Conservation (phyloP, 1,139 yeast species). For the Yarrowia galli region DNA sequence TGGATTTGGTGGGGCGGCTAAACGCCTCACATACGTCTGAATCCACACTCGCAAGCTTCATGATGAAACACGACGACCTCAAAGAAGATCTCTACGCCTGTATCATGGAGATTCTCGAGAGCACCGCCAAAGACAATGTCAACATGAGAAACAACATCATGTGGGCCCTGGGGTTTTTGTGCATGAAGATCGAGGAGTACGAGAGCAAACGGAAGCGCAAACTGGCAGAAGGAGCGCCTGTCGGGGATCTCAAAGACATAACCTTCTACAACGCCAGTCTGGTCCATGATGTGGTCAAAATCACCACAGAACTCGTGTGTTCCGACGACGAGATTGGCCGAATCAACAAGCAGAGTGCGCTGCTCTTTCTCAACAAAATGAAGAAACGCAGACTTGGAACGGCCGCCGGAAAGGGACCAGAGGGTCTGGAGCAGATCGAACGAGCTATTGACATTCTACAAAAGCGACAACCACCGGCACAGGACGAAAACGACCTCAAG, state of each 20-base stretch:
- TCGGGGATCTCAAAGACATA: slow-evolving; percentile 5
- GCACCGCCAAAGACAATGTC: slow-evolving; percentile 48
- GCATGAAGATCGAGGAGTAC: slow-evolving; percentile 39
- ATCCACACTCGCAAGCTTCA: slow-evolving; percentile 64
- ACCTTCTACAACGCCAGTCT: slow-evolving; percentile 44
- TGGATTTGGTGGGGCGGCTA: slow-evolving; percentile 64
- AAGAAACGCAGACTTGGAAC: slow-evolving; percentile 31
- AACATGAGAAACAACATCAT: slow-evolving; percentile 71
- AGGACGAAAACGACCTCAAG: slow-evolving; percentile 15
- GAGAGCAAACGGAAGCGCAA: slow-evolving; percentile 10
- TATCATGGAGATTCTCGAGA: slow-evolving; percentile 68
- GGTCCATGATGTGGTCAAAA: slow-evolving; percentile 58
- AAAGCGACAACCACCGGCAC: background rate
- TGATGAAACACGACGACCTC: slow-evolving; percentile 63
- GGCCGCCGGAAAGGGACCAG: slow-evolving; percentile 7
- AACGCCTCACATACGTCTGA: slow-evolving; percentile 69
- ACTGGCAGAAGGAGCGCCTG: background rate
- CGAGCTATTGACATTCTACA: slow-evolving; percentile 12
- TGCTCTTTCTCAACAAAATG: slow-evolving; percentile 38
- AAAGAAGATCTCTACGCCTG: slow-evolving; percentile 78
- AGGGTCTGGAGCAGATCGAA: slow-evolving; percentile 1
- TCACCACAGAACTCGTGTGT: slow-evolving; percentile 56
- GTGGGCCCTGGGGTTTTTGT: slow-evolving; percentile 69
- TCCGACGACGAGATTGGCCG: slow-evolving; percentile 39
- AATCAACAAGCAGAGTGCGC: slow-evolving; percentile 31